Evolutionary conservation across 805 yeast genomes (phyloP).

Genomic region (Sungouiozyma ichnusensis): DNA sequence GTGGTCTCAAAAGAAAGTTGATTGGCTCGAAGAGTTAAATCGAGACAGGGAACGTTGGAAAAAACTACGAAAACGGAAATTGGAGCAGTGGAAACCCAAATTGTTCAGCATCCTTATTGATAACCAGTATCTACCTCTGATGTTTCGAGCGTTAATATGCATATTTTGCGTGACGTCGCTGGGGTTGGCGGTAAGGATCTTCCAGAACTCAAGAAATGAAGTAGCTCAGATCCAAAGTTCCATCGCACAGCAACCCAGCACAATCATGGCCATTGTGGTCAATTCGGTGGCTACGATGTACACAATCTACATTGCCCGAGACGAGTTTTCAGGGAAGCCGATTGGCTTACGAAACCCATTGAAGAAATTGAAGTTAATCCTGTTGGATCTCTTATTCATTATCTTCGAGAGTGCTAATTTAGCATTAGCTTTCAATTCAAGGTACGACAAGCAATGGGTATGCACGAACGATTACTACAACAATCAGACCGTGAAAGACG

Average conservation of each 20-base stretch:
- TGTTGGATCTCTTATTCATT: slow-evolving; percentile 77
- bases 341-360: slow-evolving; percentile 79
- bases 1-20: slow-evolving; percentile 4
- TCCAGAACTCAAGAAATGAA: slow-evolving; percentile 27
- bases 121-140: slow-evolving; percentile 74
- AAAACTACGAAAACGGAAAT: slow-evolving; percentile 37
- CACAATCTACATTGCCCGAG: slow-evolving; percentile 71
- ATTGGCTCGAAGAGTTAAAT: slow-evolving; percentile 20
- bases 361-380: slow-evolving; percentile 69
- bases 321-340: slow-evolving; percentile 88
- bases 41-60: slow-evolving; percentile 22
- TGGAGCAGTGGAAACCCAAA: slow-evolving; percentile 54
- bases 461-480: slow-evolving; percentile 32
- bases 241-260: slow-evolving; percentile 71
- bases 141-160: slow-evolving; percentile 52
- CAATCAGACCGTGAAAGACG: slow-evolving; percentile 1
- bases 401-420: slow-evolving; percentile 83
- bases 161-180: slow-evolving; percentile 56
- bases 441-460: slow-evolving; percentile 77
- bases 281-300: slow-evolving; percentile 71
- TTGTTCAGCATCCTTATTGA: slow-evolving; percentile 50
- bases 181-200: slow-evolving; percentile 58
- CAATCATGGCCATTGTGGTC: slow-evolving; percentile 85
- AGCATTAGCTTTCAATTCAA: slow-evolving; percentile 73
- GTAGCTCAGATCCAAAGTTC: slow-evolving; percentile 11